Conservation (phyloP, 2,329 filamentous ascomycete genomes). For the Colletotrichum chlorophyti region DNA sequence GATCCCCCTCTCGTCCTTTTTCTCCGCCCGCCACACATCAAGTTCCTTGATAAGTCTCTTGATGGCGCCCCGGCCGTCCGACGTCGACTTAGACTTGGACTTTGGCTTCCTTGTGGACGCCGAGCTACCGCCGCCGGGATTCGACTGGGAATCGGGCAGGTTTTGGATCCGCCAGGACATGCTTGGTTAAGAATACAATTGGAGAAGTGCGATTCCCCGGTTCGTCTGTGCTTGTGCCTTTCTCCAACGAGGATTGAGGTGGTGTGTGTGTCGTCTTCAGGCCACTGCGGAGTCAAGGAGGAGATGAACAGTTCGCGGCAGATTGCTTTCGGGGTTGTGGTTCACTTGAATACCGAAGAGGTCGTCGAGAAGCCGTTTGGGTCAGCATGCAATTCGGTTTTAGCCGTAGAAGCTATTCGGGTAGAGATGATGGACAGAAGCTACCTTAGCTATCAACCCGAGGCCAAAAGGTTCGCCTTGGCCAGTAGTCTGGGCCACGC, state of each 20-base stretch:
- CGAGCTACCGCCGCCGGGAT: constrained; percentile 21
- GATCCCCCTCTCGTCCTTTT: constrained; percentile 57
- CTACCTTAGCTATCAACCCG: not conserved
- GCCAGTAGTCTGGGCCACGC: not conserved
- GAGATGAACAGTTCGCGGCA: no score
- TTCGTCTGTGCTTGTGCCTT: not conserved
- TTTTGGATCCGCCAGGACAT: constrained; percentile 31
- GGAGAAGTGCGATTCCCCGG: not conserved
- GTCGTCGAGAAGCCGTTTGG: no score
- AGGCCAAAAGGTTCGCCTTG: not conserved
- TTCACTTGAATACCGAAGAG: no score
- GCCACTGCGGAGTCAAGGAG: no score
- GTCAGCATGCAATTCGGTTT: no score
- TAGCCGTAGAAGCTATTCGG: no score
- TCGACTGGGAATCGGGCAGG: constrained; percentile 25
- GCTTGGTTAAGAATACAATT: not conserved
- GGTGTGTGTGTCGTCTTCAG: no score
- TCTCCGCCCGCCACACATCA: constrained; percentile 57
- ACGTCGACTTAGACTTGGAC: constrained; percentile 36
- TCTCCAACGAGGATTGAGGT: no score
- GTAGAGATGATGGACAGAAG: not conserved
- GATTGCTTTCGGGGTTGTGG: no score
- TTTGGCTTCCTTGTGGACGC: constrained; percentile 24
- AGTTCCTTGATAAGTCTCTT: constrained; percentile 67
- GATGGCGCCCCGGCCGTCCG: constrained; percentile 51